Conservation (phyloP, 805 yeast species). For the Lachancea kluyveri region DNA sequence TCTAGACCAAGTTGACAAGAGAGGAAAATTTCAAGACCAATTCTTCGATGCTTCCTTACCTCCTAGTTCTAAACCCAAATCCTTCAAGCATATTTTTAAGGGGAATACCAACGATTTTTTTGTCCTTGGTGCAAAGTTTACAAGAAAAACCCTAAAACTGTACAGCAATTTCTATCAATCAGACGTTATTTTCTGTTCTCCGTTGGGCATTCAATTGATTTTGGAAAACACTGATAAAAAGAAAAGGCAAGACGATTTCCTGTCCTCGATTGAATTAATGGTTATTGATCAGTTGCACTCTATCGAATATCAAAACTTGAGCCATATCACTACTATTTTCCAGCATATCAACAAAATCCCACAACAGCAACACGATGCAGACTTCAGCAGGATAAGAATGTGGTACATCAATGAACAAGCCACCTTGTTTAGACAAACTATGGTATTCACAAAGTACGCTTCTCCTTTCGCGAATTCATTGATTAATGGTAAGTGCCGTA, state of each 20-base stretch:
- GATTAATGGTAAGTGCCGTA: slow-evolving; percentile 41
- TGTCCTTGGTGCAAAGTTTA: slow-evolving; percentile 83
- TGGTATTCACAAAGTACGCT: slow-evolving; percentile 65
- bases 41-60: slow-evolving; percentile 49
- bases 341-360: slow-evolving; percentile 74
- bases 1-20: slow-evolving; percentile 72
- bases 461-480: slow-evolving; percentile 80
- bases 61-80: slow-evolving; percentile 63
- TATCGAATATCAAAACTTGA: slow-evolving; percentile 89
- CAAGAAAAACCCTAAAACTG: slow-evolving; percentile 78
- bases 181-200: slow-evolving; percentile 86
- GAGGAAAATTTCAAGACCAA: slow-evolving; percentile 64
- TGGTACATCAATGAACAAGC: slow-evolving; percentile 88
- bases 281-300: slow-evolving; percentile 81
- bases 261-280: slow-evolving; percentile 81
- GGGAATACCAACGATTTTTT: slow-evolving; percentile 93
- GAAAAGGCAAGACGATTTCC: slow-evolving; percentile 68
- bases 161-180: slow-evolving; percentile 79
- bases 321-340: slow-evolving; percentile 67
- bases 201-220: slow-evolving; percentile 78
- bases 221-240: slow-evolving; percentile 55
- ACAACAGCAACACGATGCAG: slow-evolving; percentile 71
- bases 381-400: slow-evolving; percentile 85
- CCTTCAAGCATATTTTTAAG: slow-evolving; percentile 69
- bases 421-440: slow-evolving; percentile 63